These are phyloP conservation scores for Amphibolis antarctica DNA, from an alignment of 106 monocot species.

Conservation along the genomic window DNA sequence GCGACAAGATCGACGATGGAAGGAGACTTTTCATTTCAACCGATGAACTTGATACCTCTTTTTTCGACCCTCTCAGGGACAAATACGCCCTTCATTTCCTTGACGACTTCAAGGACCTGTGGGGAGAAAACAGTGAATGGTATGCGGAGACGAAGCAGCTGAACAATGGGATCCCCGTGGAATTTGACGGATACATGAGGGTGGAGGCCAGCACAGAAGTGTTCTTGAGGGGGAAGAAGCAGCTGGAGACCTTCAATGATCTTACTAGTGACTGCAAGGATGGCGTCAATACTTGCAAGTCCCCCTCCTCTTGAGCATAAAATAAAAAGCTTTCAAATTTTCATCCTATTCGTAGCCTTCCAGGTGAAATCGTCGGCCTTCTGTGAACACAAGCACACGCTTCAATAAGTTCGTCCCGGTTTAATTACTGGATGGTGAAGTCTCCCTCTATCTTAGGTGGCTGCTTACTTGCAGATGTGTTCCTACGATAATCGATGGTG, in stretches of 20 bases:
- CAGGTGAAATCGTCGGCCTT: too few species aligned
- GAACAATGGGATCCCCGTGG: constrained; percentile 59
- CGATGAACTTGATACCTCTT: constrained; percentile 55
- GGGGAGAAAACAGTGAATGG: constrained; percentile 84
- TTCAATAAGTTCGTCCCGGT: too few species aligned
- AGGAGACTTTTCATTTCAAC: constrained; percentile 80
- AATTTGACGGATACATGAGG: constrained; percentile 93
- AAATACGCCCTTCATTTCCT: constrained; percentile 64
- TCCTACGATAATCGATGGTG: too few species aligned
- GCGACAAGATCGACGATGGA: constrained; percentile 53
- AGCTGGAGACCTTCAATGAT: constrained; percentile 86
- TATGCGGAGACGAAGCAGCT: constrained; percentile 62
- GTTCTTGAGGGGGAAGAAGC: constrained; percentile 76
- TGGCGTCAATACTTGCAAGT: constrained; percentile 66
- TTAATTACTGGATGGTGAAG: too few species aligned
- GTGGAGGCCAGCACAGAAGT: constrained; percentile 82
- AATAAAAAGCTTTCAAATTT: not conserved
- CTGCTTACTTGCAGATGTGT: too few species aligned
- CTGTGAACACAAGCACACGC: too few species aligned
- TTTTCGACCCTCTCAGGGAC: constrained; percentile 78
- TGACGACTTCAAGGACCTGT: constrained; percentile 73
- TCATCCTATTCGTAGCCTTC: too few species aligned
- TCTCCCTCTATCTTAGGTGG: too few species aligned
- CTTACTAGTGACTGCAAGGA: constrained; percentile 83
- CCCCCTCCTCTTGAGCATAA: not conserved